These are phyloP conservation scores for Endogone sp. DNA, from an alignment of 192 early-diverging fungal species.

Conservation along the genomic window DNA sequence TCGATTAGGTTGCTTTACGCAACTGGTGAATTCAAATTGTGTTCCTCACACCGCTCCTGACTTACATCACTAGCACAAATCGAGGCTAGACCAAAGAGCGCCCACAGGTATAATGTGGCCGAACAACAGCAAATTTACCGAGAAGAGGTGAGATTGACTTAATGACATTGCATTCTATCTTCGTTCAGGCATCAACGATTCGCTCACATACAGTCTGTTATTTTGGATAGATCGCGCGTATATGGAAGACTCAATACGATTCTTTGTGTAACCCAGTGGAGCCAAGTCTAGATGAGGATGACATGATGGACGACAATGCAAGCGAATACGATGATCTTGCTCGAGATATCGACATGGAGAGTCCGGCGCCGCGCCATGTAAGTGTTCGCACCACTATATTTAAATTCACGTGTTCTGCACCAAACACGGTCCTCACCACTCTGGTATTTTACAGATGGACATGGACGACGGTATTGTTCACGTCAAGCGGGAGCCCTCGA, in stretches of 20 bases:
- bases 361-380: background rate
- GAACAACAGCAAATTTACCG: conserved; percentile 95
- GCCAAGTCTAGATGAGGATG: conserved; percentile 43
- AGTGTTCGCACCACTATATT: background rate
- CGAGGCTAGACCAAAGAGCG: conserved; percentile 74
- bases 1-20: background rate
- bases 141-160: conserved; percentile 64
- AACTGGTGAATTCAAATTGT: too few species aligned
- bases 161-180: too few species aligned
- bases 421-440: too few species aligned
- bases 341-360: conserved; percentile 4
- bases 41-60: too few species aligned
- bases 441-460: conserved; percentile 7
- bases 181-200: too few species aligned
- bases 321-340: conserved; percentile 47
- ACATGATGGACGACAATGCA: conserved; percentile 43
- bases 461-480: conserved; percentile 2
- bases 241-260: conserved; percentile 86
- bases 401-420: too few species aligned
- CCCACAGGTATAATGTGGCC: conserved; percentile 80
- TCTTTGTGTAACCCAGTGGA: conserved; percentile 58
- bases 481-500: background rate
- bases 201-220: too few species aligned
- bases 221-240: conserved; percentile 64
- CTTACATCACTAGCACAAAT: conserved; percentile 59